A percentile compares a stretch with the other conserved stretches of the same genome.
These are phyloP conservation scores for Juglanconis sp. DNA, from an alignment of 2,329 filamentous ascomycete genomes.

Conservation along the genomic window DNA sequence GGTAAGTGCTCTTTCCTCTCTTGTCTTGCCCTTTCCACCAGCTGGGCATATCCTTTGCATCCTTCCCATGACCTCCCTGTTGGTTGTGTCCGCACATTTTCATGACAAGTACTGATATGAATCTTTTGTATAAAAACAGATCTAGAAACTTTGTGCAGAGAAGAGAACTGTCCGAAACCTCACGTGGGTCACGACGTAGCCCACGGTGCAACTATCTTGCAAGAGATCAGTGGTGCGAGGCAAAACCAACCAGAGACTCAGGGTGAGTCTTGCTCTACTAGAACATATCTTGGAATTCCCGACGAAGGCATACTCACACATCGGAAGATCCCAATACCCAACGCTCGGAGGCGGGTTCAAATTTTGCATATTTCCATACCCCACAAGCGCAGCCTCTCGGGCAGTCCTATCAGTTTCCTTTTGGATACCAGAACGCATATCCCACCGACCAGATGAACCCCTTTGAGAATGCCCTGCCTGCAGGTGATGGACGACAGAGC, in stretches of 20 bases:
- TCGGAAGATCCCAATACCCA: neutral
- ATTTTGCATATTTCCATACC: neutral
- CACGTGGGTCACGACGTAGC: conserved; percentile 27
- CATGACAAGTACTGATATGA: conserved; percentile 19
- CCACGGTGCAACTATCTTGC: conserved; percentile 17
- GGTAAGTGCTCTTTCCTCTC: neutral
- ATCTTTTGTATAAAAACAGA: conserved; percentile 13
- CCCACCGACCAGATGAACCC: neutral
- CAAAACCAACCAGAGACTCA: neutral
- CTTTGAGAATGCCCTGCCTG: neutral
- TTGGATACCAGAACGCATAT: neutral
- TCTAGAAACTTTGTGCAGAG: conserved; percentile 24
- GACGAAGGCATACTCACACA: neutral
- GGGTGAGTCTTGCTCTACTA: neutral
- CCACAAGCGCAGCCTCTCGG: neutral
- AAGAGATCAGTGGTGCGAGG: conserved; percentile 20
- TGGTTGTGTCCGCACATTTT: neutral
- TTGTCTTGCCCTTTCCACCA: neutral
- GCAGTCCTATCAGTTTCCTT: neutral
- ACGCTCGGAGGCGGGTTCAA: neutral
- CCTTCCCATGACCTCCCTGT: neutral
- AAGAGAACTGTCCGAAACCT: conserved; percentile 17
- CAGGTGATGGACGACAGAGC: neutral
- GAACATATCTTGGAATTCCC: neutral
- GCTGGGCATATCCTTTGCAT: neutral